Evolutionary conservation across 441 rosid species (phyloP).

Genomic region (Syzygium syzygioides): DNA sequence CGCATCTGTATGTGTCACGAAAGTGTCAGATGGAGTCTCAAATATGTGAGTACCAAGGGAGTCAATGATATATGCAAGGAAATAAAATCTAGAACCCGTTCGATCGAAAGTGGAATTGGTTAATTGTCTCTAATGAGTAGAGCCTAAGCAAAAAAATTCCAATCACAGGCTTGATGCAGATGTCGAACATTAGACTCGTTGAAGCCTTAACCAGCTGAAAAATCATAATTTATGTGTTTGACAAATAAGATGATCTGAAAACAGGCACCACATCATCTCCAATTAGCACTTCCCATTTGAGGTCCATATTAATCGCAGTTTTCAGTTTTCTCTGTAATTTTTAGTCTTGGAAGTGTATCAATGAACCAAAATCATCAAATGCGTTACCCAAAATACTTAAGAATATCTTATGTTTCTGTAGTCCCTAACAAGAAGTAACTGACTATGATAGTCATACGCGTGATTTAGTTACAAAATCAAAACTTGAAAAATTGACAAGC

Average conservation of each 20-base stretch:
- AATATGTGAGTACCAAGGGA: not conserved
- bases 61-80: not conserved
- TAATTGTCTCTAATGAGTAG: not conserved
- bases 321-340: not conserved
- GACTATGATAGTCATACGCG: not conserved
- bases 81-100: not conserved
- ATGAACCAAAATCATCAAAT: not conserved
- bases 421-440: not conserved
- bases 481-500: too few relatives aligned
- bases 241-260: not conserved
- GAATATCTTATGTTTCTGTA: not conserved
- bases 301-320: not conserved
- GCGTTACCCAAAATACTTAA: not conserved
- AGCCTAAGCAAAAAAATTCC: not conserved
- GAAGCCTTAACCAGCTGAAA: not conserved
- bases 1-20: not conserved
- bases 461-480: not conserved
- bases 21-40: not conserved
- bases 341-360: not conserved
- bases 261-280: not conserved
- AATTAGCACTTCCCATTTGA: not conserved
- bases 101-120: not conserved
- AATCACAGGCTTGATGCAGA: not conserved
- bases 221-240: not conserved
- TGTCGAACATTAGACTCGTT: not conserved